A percentile compares a stretch with the other conserved stretches of the same genome.
Conservation (phyloP, 1,139 yeast genomes). For the Meyerozyma guilliermondii region DNA sequence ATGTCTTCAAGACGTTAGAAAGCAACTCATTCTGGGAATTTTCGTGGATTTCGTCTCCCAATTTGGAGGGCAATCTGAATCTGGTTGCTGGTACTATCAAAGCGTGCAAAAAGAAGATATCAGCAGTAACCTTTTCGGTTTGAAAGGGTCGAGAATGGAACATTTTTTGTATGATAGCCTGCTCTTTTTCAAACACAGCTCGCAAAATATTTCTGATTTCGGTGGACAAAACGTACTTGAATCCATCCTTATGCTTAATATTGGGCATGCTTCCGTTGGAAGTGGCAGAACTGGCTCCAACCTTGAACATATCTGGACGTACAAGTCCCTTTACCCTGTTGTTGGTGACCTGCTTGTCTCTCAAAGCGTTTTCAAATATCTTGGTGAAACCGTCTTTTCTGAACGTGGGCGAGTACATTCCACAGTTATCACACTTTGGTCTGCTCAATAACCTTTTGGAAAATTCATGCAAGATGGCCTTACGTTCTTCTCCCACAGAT, state of each 20-base stretch:
- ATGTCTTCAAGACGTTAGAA: slow-evolving; percentile 72
- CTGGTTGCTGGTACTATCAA: slow-evolving; percentile 95
- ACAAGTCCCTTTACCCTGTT: slow-evolving; percentile 77
- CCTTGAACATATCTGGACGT: slow-evolving; percentile 66
- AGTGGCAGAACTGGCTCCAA: slow-evolving; percentile 9
- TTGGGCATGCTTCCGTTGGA: slow-evolving; percentile 29
- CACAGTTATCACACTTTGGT: slow-evolving; percentile 92
- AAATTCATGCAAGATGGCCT: slow-evolving; percentile 66
- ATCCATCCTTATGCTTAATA: slow-evolving; percentile 59
- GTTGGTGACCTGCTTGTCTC: slow-evolving; percentile 73
- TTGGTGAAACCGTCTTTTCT: slow-evolving; percentile 94
- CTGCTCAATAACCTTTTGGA: slow-evolving; percentile 69
- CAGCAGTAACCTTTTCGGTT: slow-evolving; percentile 57
- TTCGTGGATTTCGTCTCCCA: slow-evolving; percentile 95
- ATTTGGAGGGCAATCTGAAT: slow-evolving; percentile 92
- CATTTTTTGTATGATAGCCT: slow-evolving; percentile 49
- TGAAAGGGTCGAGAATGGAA: slow-evolving; percentile 75
- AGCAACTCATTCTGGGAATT: slow-evolving; percentile 88
- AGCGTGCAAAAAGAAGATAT: slow-evolving; percentile 83
- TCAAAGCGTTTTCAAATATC: slow-evolving; percentile 81
- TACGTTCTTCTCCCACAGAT: slow-evolving; percentile 83
- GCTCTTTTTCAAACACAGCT: slow-evolving; percentile 71
- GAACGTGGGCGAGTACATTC: slow-evolving; percentile 88
- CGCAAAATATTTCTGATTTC: slow-evolving; percentile 79
- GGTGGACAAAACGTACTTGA: slow-evolving; percentile 80